Conservation (phyloP, 257 asterid species). For the Penstemon davidsonii region DNA sequence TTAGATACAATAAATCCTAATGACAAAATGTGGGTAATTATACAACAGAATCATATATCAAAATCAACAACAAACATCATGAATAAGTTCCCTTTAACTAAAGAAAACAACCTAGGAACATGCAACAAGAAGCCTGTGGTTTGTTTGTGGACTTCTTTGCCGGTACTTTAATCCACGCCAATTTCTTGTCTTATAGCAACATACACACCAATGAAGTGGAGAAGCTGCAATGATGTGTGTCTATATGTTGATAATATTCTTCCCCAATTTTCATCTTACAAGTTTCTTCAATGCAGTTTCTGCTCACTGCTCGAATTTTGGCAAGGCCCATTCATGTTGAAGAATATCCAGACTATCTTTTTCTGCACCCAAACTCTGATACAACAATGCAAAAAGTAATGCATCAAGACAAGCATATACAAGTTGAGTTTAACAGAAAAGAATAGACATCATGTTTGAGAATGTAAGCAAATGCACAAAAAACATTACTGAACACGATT, state of each 20-base stretch:
- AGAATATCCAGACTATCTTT: slow-evolving; percentile 75
- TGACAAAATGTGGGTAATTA: slow-evolving; percentile 10
- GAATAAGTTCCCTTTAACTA: slow-evolving; percentile 15
- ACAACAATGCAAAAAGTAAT: slow-evolving; percentile 25
- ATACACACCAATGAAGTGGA: slow-evolving; percentile 23
- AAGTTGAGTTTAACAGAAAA: background rate
- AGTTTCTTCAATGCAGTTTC: slow-evolving; percentile 74
- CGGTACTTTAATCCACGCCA: background rate
- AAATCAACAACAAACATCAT: slow-evolving; percentile 6
- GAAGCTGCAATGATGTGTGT: slow-evolving; percentile 25
- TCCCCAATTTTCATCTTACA: slow-evolving; percentile 35
- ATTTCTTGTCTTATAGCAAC: slow-evolving; percentile 16
- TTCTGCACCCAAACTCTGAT: slow-evolving; percentile 87
- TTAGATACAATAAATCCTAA: slow-evolving; percentile 13
- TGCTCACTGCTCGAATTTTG: slow-evolving; percentile 88
- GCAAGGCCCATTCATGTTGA: slow-evolving; percentile 91
- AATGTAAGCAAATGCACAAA: background rate
- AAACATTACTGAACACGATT: background rate
- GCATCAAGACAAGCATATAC: slow-evolving; percentile 13
- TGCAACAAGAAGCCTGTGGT: background rate
- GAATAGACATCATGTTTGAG: background rate
- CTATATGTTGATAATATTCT: background rate
- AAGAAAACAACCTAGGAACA: slow-evolving; percentile 2
- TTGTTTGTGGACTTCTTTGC: background rate
- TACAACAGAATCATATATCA: slow-evolving; percentile 9